phyloP scores from a whole-genome alignment of 2,329 filamentous ascomycete species.

The Capronia epimyces region DNA sequence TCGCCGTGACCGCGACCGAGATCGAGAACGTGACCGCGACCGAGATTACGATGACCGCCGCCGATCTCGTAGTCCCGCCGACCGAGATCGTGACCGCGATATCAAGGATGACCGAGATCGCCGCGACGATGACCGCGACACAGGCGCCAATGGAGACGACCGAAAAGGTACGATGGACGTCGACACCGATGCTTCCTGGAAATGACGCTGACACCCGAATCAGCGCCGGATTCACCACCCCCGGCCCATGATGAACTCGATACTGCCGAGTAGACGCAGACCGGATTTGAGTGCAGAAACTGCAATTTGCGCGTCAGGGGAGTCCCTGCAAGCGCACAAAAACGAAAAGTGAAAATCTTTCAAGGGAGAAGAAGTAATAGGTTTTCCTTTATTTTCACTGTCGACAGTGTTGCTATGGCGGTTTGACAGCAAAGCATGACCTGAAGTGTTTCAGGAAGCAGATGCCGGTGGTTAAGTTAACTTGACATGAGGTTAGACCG shows the following conservation, averaged over 20 bases:
- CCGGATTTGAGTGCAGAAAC: not conserved
- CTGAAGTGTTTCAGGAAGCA: constrained; percentile 13
- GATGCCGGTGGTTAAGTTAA: constrained; percentile 18
- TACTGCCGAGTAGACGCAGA: constrained; percentile 63
- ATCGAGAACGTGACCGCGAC: constrained; percentile 52
- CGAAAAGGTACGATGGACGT: constrained; percentile 65
- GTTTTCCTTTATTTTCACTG: constrained; percentile 10
- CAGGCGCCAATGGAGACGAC: constrained; percentile 77
- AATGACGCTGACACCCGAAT: constrained; percentile 35
- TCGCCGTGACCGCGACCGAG: constrained; percentile 71
- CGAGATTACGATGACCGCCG: constrained; percentile 52
- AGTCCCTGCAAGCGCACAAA: not conserved
- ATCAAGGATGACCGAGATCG: constrained; percentile 64
- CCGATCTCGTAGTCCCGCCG: constrained; percentile 63
- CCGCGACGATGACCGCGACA: constrained; percentile 65
- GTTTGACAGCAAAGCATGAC: constrained; percentile 12
- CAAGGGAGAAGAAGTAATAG: constrained; percentile 12
- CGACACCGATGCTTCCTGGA: constrained; percentile 22
- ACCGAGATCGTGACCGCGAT: constrained; percentile 57
- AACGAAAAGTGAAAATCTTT: constrained; percentile 3
- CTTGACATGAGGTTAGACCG: constrained; percentile 24
- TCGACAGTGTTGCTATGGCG: constrained; percentile 17
- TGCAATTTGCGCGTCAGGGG: too few species aligned
- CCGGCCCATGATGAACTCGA: constrained; percentile 91
- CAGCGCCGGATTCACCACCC: constrained; percentile 66